Evolutionary conservation across 1,284 basidiomycete genomes (phyloP).

Genomic region (Cutaneotrichosporon curvatum): DNA sequence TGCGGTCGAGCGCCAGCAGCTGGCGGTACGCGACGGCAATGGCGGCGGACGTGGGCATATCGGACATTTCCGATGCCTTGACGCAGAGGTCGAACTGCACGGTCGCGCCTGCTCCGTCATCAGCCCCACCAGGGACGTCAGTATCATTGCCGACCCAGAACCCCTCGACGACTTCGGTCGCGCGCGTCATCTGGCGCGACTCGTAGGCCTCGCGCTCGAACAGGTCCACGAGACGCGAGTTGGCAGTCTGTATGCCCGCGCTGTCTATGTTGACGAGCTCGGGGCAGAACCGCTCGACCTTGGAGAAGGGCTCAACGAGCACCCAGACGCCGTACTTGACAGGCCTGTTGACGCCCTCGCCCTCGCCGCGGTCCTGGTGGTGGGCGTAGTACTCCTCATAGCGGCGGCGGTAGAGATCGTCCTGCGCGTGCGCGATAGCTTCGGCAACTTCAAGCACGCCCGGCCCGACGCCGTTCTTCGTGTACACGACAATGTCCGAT

Average conservation of each 20-base stretch:
- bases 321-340: slow-evolving; percentile 80
- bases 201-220: slow-evolving; percentile 46
- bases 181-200: slow-evolving; percentile 54
- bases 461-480: slow-evolving; percentile 48
- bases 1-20: slow-evolving; percentile 29
- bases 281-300: slow-evolving; percentile 50
- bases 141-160: slow-evolving; percentile 52
- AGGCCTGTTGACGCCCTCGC: slow-evolving; percentile 44
- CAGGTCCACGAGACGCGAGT: slow-evolving; percentile 48
- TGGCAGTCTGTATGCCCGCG: slow-evolving; percentile 40
- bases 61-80: slow-evolving; percentile 42
- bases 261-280: slow-evolving; percentile 52
- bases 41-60: slow-evolving; percentile 34
- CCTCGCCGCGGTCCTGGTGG: slow-evolving; percentile 14
- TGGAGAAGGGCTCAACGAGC: slow-evolving; percentile 57
- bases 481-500: slow-evolving; percentile 82
- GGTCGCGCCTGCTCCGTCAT: slow-evolving; percentile 30
- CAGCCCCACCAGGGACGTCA: slow-evolving; percentile 42
- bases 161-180: slow-evolving; percentile 64
- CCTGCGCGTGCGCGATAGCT: slow-evolving; percentile 41
- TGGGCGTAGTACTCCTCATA: slow-evolving; percentile 37
- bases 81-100: slow-evolving; percentile 41
- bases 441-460: slow-evolving; percentile 51
- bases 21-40: slow-evolving; percentile 25
- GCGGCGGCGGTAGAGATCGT: slow-evolving; percentile 36